Percentiles rank a stretch among this genome's conserved stretches.
These are phyloP conservation scores for Solanum sejunctum DNA, from an alignment of 257 asterid genomes.

Conservation along the genomic window DNA sequence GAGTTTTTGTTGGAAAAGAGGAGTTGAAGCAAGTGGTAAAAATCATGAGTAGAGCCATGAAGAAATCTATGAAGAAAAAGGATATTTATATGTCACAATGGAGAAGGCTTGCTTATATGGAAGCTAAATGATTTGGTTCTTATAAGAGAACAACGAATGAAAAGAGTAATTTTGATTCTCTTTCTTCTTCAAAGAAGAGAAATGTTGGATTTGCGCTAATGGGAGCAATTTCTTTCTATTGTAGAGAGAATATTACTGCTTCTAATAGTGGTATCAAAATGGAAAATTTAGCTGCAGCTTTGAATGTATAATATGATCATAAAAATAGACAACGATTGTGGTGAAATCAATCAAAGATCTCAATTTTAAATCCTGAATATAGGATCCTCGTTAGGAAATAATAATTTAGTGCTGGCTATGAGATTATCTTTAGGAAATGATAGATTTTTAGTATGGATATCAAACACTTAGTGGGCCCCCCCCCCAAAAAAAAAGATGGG, in stretches of 20 bases:
- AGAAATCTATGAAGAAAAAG: slow-evolving; percentile 39
- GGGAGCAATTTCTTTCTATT: slow-evolving; percentile 5
- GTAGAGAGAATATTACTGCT: slow-evolving; percentile 20
- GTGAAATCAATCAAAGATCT: not conserved
- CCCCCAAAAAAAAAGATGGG: too few species aligned
- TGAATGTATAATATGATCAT: not conserved
- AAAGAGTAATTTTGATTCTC: not conserved
- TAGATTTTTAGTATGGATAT: too few species aligned
- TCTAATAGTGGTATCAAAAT: slow-evolving; percentile 13
- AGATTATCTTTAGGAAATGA: too few species aligned
- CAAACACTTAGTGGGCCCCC: too few species aligned
- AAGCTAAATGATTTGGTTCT: slow-evolving; percentile 57
- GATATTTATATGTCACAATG: slow-evolving; percentile 67
- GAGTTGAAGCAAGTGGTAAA: slow-evolving; percentile 42
- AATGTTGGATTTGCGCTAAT: slow-evolving; percentile 35
- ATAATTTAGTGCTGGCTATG: not conserved
- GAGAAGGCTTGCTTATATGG: slow-evolving; percentile 56
- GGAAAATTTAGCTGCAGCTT: slow-evolving; percentile 43
- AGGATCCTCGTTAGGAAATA: accelerated
- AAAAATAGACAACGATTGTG: accelerated
- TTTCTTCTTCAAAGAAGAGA: not conserved
- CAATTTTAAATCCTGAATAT: accelerated
- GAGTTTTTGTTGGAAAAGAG: slow-evolving; percentile 33
- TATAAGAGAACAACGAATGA: slow-evolving; percentile 42
- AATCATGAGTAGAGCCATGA: slow-evolving; percentile 48